Evolutionary conservation across 768 basidiomycete species (phyloP).

Genomic region (Melanogaster broomeanus): DNA sequence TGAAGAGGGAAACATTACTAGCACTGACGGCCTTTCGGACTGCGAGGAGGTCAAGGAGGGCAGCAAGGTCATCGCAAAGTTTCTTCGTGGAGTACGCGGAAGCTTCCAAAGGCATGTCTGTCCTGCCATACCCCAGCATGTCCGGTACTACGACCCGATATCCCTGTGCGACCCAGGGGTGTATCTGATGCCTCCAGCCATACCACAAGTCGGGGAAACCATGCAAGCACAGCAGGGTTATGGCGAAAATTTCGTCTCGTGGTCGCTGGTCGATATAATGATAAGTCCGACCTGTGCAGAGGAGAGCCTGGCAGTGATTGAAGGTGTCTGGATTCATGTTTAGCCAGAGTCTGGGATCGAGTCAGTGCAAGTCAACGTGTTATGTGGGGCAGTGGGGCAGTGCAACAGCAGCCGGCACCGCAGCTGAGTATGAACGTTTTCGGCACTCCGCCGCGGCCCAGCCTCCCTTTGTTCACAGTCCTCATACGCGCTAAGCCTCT

Average conservation of each 20-base stretch:
- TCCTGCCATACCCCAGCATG: constrained; percentile 62
- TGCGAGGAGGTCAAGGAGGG: constrained; percentile 58
- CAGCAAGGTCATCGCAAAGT: constrained; percentile 62
- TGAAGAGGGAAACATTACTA: not conserved
- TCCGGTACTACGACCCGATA: constrained; percentile 59
- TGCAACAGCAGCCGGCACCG: constrained; percentile 27
- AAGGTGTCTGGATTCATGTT: constrained; percentile 35
- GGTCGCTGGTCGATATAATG: constrained; percentile 77
- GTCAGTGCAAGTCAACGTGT: not conserved
- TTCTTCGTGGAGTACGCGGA: constrained; percentile 60
- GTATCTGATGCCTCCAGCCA: constrained; percentile 76
- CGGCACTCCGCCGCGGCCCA: constrained; percentile 33
- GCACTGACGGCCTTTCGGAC: constrained; percentile 54
- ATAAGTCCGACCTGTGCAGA: constrained; percentile 64
- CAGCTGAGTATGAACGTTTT: constrained; percentile 9
- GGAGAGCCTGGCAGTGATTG: constrained; percentile 49
- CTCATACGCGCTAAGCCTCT: constrained; percentile 24
- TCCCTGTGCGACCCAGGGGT: constrained; percentile 62
- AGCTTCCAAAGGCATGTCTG: constrained; percentile 58
- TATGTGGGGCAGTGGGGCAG: constrained; percentile 8
- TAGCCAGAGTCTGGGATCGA: not conserved
- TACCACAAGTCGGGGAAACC: constrained; percentile 80
- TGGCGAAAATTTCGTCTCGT: constrained; percentile 32
- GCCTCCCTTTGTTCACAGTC: constrained; percentile 29
- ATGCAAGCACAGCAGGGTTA: constrained; percentile 72